Conservation (phyloP, 2,329 filamentous ascomycete species). For the Exophiala xenobiotica region DNA sequence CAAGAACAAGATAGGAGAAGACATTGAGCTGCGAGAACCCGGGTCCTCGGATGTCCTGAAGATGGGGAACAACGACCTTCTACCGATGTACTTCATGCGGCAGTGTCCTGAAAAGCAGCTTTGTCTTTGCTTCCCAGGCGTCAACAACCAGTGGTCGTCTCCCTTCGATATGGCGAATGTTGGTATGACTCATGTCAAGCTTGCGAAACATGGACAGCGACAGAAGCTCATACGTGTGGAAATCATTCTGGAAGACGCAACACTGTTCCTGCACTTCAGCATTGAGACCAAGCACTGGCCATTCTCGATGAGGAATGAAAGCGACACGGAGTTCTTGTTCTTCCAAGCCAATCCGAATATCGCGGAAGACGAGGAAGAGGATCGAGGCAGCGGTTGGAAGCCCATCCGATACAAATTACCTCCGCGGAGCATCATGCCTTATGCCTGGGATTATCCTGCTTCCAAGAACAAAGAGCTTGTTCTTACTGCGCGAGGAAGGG, state of each 20-base stretch:
- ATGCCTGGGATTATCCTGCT: conserved; percentile 98
- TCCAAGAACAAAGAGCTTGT: conserved; percentile 95
- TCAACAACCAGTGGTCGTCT: conserved; percentile 97
- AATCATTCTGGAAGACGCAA: conserved; percentile 86
- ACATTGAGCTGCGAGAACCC: conserved; percentile 85
- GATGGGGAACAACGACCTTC: conserved; percentile 72
- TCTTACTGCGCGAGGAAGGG: conserved; percentile 72
- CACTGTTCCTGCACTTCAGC: conserved; percentile 87
- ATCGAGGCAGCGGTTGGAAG: conserved; percentile 79
- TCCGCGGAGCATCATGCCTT: conserved; percentile 96
- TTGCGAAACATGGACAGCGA: conserved; percentile 84
- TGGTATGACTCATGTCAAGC: conserved; percentile 87
- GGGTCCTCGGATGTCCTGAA: conserved; percentile 83
- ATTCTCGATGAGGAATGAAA: conserved; percentile 98
- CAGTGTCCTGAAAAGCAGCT: conserved; percentile 82
- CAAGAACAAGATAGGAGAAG: conserved; percentile 87
- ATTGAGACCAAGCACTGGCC: conserved; percentile 95
- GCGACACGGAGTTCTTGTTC: conserved; percentile 93
- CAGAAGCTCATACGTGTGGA: conserved; percentile 87
- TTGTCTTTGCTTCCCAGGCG: conserved; percentile 85
- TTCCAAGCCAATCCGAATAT: conserved; percentile 91
- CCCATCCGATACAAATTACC: conserved; percentile 90
- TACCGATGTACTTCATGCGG: conserved; percentile 86
- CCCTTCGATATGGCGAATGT: conserved; percentile 97
- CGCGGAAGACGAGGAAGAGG: conserved; percentile 79